phyloP scores from a whole-genome alignment of 192 early-diverging fungal species.

The Kappamyces sp. region DNA sequence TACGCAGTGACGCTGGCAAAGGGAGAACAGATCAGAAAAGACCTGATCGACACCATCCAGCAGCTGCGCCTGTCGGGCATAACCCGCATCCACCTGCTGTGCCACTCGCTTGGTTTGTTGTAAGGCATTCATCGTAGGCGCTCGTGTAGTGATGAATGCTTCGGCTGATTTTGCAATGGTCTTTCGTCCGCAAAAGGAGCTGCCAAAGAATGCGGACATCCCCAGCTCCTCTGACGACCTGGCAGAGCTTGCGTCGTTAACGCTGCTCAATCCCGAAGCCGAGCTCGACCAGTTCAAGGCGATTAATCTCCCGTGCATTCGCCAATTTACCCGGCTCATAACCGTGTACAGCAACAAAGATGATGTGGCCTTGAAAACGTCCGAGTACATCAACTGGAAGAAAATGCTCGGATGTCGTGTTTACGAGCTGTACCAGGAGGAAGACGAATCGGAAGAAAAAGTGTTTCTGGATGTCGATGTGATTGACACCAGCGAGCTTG shows the following conservation, averaged over 20 bases:
- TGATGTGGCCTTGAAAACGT: slow-evolving; percentile 9
- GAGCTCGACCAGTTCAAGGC: neutral
- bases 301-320: neutral
- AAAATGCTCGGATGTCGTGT: neutral
- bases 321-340: slow-evolving; percentile 4
- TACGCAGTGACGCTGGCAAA: slow-evolving; percentile 9
- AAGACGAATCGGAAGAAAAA: neutral
- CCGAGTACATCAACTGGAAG: neutral
- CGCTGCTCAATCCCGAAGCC: slow-evolving; percentile 14
- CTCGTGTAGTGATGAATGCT: slow-evolving; percentile 1
- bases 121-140: neutral
- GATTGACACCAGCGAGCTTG: slow-evolving; percentile 16
- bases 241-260: neutral
- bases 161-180: slow-evolving; percentile 6
- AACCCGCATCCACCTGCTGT: slow-evolving; percentile 10
- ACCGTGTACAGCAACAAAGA: slow-evolving; percentile 10
- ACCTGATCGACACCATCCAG: slow-evolving; percentile 12
- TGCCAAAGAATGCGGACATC: too few species aligned
- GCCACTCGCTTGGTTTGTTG: neutral
- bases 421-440: neutral
- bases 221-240: too few species aligned
- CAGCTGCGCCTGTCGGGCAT: slow-evolving; percentile 2
- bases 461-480: slow-evolving; percentile 15
- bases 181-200: neutral
- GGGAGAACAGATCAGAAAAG: neutral